Percentiles rank a stretch among this genome's conserved stretches.
phyloP scores from a whole-genome alignment of 306 rosid genomes.

The Trifolium subterraneum region DNA sequence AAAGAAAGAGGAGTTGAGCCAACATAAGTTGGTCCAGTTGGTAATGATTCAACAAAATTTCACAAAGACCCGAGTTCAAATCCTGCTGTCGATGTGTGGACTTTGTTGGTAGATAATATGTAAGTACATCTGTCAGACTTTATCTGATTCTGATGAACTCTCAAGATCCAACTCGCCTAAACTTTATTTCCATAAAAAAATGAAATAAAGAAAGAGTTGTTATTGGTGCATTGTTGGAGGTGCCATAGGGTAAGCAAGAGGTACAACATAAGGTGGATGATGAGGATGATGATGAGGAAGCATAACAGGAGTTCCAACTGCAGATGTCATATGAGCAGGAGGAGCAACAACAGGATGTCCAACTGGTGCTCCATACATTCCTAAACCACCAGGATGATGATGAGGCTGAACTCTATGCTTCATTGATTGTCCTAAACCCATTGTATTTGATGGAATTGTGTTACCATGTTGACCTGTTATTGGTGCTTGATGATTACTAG shows the following conservation, averaged over 20 bases:
- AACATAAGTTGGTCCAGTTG: background rate
- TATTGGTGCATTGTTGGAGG: conserved; percentile 84
- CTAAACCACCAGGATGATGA: conserved; percentile 66
- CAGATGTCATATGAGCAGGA: conserved; percentile 84
- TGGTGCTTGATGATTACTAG: conserved; percentile 63
- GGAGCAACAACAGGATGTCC: conserved; percentile 87
- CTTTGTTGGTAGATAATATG: background rate
- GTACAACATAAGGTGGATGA: conserved; percentile 69
- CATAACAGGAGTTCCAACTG: conserved; percentile 96
- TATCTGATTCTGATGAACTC: background rate
- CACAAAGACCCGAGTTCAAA: background rate
- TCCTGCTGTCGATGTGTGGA: background rate
- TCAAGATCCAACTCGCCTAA: background rate
- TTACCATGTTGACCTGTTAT: conserved; percentile 82
- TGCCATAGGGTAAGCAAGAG: conserved; percentile 96
- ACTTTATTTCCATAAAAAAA: background rate
- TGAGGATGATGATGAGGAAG: conserved; percentile 65
- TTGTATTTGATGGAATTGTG: conserved; percentile 53
- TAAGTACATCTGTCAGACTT: background rate
- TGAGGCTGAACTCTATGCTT: conserved; percentile 71
- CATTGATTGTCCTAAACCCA: conserved; percentile 60
- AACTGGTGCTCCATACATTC: conserved; percentile 88
- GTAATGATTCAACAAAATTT: background rate
- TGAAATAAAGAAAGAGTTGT: background rate
- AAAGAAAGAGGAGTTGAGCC: conserved; percentile 2